A percentile compares a stretch with the other conserved stretches of the same genome.
phyloP scores from a whole-genome alignment of 164 flowering plant genomes.

The Platanus orientalis region DNA sequence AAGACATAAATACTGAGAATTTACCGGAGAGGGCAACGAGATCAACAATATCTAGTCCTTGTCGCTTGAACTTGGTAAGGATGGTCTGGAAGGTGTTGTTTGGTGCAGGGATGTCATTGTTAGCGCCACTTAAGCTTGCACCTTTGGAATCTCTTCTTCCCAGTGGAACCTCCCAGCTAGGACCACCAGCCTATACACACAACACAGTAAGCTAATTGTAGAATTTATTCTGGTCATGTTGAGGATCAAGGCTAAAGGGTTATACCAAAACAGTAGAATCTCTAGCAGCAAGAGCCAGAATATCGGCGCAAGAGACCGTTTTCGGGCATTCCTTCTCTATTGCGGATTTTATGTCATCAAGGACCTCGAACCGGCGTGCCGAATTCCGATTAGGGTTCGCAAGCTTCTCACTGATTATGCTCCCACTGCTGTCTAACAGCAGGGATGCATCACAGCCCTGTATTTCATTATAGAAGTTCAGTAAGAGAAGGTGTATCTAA shows the following conservation, averaged over 20 bases:
- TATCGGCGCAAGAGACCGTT: conserved; percentile 95
- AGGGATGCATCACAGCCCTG: conserved; percentile 95
- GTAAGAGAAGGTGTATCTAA: background rate
- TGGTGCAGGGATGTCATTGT: background rate
- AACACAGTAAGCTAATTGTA: background rate
- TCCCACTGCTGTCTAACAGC: conserved; percentile 65
- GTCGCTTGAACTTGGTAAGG: conserved; percentile 71
- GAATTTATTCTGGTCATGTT: background rate
- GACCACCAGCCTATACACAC: conserved; percentile 68
- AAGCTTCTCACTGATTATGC: conserved; percentile 64
- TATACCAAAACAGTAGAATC: conserved; percentile 77
- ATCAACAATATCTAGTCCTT: conserved; percentile 71
- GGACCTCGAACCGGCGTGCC: conserved; percentile 41
- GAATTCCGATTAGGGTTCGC: conserved; percentile 76
- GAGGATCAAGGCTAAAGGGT: background rate
- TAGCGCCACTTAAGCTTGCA: conserved; percentile 53
- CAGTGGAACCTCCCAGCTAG: conserved; percentile 24
- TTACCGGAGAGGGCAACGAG: conserved; percentile 90
- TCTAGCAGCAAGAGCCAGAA: conserved; percentile 82
- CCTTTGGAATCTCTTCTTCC: conserved; percentile 88
- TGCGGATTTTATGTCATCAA: conserved; percentile 61
- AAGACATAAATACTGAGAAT: no score
- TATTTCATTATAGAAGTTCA: conserved; percentile 7
- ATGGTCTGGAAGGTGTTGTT: conserved; percentile 71
- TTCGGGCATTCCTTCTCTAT: conserved; percentile 83